Evolutionary conservation across 208 protist species (phyloP).

Genomic region (Acanthamoeba sp.): DNA sequence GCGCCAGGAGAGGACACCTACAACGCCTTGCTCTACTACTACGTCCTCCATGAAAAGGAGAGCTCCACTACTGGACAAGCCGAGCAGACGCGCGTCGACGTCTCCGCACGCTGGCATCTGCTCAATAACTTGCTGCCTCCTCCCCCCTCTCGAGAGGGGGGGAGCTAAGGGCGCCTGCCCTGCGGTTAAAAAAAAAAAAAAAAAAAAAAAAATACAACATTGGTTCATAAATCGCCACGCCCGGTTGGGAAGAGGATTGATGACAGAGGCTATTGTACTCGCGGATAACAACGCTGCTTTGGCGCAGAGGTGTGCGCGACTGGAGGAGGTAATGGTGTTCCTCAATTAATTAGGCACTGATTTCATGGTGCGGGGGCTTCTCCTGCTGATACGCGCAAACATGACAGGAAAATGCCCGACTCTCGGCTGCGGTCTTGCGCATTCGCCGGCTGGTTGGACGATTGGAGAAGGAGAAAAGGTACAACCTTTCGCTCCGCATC

Average conservation of each 20-base stretch:
- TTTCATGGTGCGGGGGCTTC: no score
- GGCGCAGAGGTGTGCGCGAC: not conserved
- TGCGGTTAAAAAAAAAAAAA: no score
- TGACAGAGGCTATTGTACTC: not conserved
- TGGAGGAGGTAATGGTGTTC: slow-evolving; percentile 19
- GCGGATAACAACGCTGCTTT: not conserved
- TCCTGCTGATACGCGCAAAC: no score
- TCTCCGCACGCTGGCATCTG: no score
- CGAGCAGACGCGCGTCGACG: not conserved
- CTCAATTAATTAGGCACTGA: no score
- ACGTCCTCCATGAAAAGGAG: not conserved
- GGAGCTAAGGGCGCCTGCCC: no score
- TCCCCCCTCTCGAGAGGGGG: no score
- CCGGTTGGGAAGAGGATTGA: not conserved
- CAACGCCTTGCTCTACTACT: slow-evolving; percentile 25
- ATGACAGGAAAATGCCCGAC: not conserved
- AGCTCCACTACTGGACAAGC: not conserved
- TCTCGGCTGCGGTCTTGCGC: not conserved
- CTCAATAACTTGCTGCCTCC: no score
- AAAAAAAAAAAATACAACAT: no score
- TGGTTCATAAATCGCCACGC: not conserved
- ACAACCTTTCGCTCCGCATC: no score
- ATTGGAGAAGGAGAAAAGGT: slow-evolving; percentile 12
- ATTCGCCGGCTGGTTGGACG: not conserved
- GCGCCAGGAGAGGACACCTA: not conserved